phyloP scores from a whole-genome alignment of 176 grass and related monocot genomes.

The Alopecurus myosuroides region DNA sequence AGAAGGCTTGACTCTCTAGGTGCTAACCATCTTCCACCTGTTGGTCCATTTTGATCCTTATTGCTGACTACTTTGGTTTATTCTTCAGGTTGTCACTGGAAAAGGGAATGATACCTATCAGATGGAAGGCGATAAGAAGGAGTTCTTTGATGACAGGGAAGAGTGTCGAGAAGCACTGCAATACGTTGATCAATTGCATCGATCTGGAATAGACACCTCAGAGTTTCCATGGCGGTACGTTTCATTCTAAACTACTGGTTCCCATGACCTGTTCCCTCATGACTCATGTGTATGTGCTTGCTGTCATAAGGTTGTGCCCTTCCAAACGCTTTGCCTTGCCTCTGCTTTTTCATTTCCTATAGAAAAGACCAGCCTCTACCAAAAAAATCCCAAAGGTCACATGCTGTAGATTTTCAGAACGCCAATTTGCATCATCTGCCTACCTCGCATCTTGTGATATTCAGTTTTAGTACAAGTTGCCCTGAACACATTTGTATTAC shows the following conservation, averaged over 20 bases:
- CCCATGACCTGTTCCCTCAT: not conserved
- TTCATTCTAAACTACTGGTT: slow-evolving; percentile 17
- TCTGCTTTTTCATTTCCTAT: not conserved
- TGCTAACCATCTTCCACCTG: not conserved
- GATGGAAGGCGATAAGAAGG: slow-evolving; percentile 80
- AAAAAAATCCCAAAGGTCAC: not conserved
- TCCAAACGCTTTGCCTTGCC: not conserved
- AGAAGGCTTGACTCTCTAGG: not conserved
- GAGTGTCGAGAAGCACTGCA: slow-evolving; percentile 95
- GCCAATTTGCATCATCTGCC: not conserved
- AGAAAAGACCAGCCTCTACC: not conserved
- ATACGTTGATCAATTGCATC: slow-evolving; percentile 83
- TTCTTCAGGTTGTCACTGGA: slow-evolving; percentile 80
- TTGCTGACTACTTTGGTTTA: slow-evolving; percentile 7
- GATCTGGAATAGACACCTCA: slow-evolving; percentile 93
- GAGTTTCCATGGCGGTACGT: slow-evolving; percentile 97
- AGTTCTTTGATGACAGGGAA: slow-evolving; percentile 97
- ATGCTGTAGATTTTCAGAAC: not conserved
- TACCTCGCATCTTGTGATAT: not conserved
- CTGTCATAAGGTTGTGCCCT: not conserved
- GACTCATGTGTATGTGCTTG: not conserved
- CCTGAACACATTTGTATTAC: not conserved
- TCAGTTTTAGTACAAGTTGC: not conserved
- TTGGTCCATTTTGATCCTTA: slow-evolving; percentile 5
- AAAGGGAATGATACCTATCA: slow-evolving; percentile 86